Conservation (phyloP, 2,329 filamentous ascomycete genomes). For the Hypoxylon sp. region DNA sequence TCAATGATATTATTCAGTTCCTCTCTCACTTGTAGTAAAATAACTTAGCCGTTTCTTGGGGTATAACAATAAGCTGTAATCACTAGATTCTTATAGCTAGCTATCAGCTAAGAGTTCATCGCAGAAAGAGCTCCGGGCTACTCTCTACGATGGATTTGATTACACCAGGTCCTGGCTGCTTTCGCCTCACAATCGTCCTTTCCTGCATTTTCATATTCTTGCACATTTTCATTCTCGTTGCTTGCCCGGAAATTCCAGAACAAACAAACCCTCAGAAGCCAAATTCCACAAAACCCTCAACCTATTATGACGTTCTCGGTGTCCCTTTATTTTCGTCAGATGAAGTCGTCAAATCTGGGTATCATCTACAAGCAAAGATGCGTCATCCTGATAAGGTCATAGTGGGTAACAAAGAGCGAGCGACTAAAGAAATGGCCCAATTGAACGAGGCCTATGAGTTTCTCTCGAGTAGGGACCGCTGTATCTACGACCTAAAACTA, state of each 20-base stretch:
- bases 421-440: neutral
- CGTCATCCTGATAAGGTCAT: neutral
- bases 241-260: neutral
- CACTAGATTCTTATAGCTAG: neutral
- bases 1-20: neutral
- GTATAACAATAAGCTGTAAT: neutral
- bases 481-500: constrained; percentile 3
- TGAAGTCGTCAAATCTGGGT: neutral
- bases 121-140: neutral
- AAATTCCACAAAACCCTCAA: neutral
- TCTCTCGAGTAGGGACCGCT: constrained; percentile 3
- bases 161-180: neutral
- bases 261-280: neutral
- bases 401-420: neutral
- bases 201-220: no score
- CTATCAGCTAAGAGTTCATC: neutral
- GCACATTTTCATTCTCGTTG: neutral
- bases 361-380: neutral
- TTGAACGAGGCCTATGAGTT: neutral
- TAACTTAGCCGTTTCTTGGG: neutral
- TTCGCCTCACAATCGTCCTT: no score
- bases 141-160: neutral
- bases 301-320: constrained; percentile 17
- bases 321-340: constrained; percentile 7
- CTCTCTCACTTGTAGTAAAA: neutral